Percentiles rank a stretch among this genome's conserved stretches.
phyloP scores from a whole-genome alignment of 495 filamentous ascomycete species.

The Diplogelasinospora grovesii region DNA sequence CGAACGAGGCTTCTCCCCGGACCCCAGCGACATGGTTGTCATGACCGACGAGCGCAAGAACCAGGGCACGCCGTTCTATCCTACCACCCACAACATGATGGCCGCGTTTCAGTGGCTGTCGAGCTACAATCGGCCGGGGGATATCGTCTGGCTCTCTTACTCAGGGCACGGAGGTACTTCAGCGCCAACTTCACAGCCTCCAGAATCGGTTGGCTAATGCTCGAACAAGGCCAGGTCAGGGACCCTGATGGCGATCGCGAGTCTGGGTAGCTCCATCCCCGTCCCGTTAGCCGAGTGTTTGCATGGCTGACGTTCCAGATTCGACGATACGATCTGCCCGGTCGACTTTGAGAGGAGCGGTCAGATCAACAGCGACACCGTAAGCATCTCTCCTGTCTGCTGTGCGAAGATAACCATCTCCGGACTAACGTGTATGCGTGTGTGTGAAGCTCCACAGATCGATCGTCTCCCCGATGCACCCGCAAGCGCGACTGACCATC shows the following conservation, averaged over 20 bases:
- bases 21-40: conserved; percentile 45
- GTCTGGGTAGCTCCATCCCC: conserved; percentile 30
- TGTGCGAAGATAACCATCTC: too few species aligned
- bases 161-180: conserved; percentile 51
- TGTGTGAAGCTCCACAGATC: conserved; percentile 39
- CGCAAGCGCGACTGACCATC: conserved; percentile 46
- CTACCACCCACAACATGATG: conserved; percentile 50
- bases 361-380: conserved; percentile 45
- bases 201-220: not conserved
- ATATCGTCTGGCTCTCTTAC: conserved; percentile 49
- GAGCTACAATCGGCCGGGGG: conserved; percentile 40
- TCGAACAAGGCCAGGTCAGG: conserved; percentile 33
- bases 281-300: not conserved
- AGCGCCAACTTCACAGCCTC: not conserved
- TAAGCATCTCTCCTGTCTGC: conserved; percentile 5
- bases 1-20: conserved; percentile 44
- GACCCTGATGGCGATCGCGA: conserved; percentile 39
- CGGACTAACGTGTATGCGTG: not conserved
- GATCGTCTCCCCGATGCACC: conserved; percentile 47
- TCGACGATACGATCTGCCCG: conserved; percentile 53
- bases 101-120: conserved; percentile 52
- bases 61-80: conserved; percentile 42
- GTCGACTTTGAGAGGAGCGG: conserved; percentile 45
- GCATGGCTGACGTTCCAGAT: conserved; percentile 27
- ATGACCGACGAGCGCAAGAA: conserved; percentile 45